Evolutionary conservation across 352 stramenopile species (phyloP).

Genomic region (Stephanocyclus meneghinianus): DNA sequence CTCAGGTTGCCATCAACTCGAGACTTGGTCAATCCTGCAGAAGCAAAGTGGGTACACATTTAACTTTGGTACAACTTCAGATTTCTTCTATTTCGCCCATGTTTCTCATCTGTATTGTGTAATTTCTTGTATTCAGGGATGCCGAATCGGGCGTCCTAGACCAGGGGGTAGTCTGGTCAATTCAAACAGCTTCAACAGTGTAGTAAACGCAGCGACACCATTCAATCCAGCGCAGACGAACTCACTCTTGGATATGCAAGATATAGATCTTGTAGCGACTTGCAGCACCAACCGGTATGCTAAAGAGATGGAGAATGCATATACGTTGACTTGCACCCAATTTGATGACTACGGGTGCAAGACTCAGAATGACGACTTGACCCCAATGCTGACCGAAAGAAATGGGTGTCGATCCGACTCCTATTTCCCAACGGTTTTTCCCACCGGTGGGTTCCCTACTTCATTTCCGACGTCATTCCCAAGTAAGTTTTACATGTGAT

Average conservation of each 20-base stretch:
- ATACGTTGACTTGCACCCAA: slow-evolving; percentile 19
- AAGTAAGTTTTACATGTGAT: not conserved
- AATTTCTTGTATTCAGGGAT: not conserved
- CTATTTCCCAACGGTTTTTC: slow-evolving; percentile 6
- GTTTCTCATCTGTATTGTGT: not conserved
- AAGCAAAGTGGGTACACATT: not conserved
- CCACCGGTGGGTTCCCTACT: not conserved
- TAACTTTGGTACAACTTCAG: not conserved
- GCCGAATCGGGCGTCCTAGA: not conserved
- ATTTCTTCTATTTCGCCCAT: slow-evolving; percentile 1
- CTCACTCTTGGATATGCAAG: slow-evolving; percentile 9
- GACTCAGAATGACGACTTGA: slow-evolving; percentile 27
- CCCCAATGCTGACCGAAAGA: slow-evolving; percentile 5
- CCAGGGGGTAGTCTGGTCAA: not conserved
- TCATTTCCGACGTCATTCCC: not conserved
- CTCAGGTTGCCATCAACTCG: slow-evolving; percentile 16
- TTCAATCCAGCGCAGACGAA: slow-evolving; percentile 24
- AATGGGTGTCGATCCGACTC: slow-evolving; percentile 8
- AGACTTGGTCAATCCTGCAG: slow-evolving; percentile 8
- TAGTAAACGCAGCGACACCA: slow-evolving; percentile 3
- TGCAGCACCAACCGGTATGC: slow-evolving; percentile 33
- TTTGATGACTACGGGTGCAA: slow-evolving; percentile 19
- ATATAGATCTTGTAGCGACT: slow-evolving; percentile 24
- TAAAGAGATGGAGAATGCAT: slow-evolving; percentile 11
- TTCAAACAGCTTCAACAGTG: slow-evolving; percentile 14